Base-by-base conservation (phyloP, 2,329 filamentous ascomycete species). In the Proliferodiscus dingleyae region DNA sequence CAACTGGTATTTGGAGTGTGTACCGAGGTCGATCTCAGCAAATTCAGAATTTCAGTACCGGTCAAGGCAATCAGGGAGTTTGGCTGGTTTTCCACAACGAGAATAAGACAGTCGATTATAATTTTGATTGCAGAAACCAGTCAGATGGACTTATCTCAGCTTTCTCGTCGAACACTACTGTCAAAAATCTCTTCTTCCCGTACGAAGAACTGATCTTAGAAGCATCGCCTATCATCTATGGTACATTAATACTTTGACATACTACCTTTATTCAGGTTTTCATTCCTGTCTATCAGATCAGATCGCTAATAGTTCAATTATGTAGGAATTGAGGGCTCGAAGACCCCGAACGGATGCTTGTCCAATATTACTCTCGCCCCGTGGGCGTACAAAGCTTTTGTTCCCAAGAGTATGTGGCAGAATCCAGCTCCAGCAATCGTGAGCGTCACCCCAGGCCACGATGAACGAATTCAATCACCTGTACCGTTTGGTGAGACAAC, bases 141-240 rank as follows among this genome's bases (percentile, higher is more conserved):
- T 58, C 64, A 4, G 18, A 37, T 3, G 74, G 74, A 3, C 65
- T 80, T 28, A 63, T 81, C 29, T 66, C 77, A 26, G 74, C 78
- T 0, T 82, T 76, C 48, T 61, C 68, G 6, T 59, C 62, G 3
- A 71, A 69, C 15, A 78, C 73, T 1, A 77, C 69, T 0, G 77
- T 81, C 48, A 78, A 77, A 57, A 81, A 79, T 55, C 59, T 81
- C 10, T 78, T 82, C 57, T 80, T 76, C 56, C 76, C 80, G 2
- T 79, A 78, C 50, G 78, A 82, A 28, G 73, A 79, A 52, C 66
- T 71, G 41, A 71, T 67, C 2, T 63, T 81, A 13, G 67, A 67
- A 23, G 64, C 67, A 2, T 72, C 75, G 4, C 63, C 68, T 2
- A 64, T 68, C 3, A 69, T 65, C 59, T 39, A 77, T 75, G 52